Conservation (phyloP, 2,329 filamentous ascomycete species). For the Fusarium papillatum region DNA sequence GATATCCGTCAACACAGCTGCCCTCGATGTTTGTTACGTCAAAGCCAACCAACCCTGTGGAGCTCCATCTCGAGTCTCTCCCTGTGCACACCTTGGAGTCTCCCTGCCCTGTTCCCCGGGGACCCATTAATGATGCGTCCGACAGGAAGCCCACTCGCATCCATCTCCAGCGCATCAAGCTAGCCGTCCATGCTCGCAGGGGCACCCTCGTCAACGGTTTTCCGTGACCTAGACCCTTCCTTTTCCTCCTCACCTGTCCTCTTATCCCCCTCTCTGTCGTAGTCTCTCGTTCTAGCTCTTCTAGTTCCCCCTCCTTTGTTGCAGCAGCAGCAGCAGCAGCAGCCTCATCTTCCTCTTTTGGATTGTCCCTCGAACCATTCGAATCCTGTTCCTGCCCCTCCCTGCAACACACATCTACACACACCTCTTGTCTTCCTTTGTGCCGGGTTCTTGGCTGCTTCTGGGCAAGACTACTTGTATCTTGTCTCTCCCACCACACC, state of each 20-base stretch:
- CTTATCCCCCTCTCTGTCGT: background rate
- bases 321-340: conserved; percentile 6
- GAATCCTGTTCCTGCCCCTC: conserved; percentile 11
- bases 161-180: conserved; percentile 10
- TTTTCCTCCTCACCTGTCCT: conserved; percentile 6
- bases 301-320: background rate
- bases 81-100: background rate
- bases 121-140: conserved; percentile 7
- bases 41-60: conserved; percentile 8
- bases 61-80: conserved; percentile 7
- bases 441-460: conserved; percentile 26
- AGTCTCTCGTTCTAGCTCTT: conserved; percentile 16
- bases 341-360: conserved; percentile 28
- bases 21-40: conserved; percentile 1
- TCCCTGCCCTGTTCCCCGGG: conserved; percentile 3
- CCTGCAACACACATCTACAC: conserved; percentile 8
- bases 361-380: conserved; percentile 10
- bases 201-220: conserved; percentile 34
- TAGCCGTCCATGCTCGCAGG: conserved; percentile 22
- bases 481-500: conserved; percentile 19
- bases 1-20: background rate
- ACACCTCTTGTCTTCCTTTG: conserved; percentile 19
- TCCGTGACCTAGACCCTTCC: conserved; percentile 14
- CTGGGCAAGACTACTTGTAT: conserved; percentile 37
- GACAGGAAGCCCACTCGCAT: conserved; percentile 1